Evolutionary conservation across 768 basidiomycete species (phyloP).

Genomic region (Leccinum subgranulosum): DNA sequence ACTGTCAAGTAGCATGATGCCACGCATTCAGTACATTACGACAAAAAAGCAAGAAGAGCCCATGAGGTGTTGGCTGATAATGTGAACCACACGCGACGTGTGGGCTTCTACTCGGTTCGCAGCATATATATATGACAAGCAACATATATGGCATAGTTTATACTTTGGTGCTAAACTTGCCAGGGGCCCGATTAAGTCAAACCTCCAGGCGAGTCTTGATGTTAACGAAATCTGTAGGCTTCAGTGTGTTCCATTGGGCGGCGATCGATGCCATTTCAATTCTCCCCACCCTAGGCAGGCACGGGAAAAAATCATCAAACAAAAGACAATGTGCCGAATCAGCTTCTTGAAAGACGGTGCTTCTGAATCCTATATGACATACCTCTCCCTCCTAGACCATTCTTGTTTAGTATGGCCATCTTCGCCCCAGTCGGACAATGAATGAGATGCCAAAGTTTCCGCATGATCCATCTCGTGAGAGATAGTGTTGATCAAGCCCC

Average conservation of each 20-base stretch:
- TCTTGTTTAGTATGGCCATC: constrained; percentile 49
- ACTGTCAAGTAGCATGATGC: not conserved
- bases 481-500: constrained; percentile 51
- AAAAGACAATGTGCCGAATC: constrained; percentile 4
- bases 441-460: constrained; percentile 29
- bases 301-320: not conserved
- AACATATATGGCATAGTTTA: constrained; percentile 21
- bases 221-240: constrained; percentile 48
- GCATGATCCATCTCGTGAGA: constrained; percentile 36
- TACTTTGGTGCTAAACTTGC: constrained; percentile 3
- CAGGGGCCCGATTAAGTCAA: constrained; percentile 26
- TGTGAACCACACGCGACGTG: not conserved
- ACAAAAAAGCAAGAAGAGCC: not conserved
- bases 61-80: not conserved
- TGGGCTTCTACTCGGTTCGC: constrained; percentile 1
- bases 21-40: constrained; percentile 12
- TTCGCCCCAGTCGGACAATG: constrained; percentile 50
- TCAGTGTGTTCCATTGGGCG: constrained; percentile 47
- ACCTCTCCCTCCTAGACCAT: constrained; percentile 59
- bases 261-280: constrained; percentile 51
- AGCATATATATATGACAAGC: constrained; percentile 11
- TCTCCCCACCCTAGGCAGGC: constrained; percentile 46
- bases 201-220: constrained; percentile 56
- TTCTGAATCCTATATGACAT: constrained; percentile 18
- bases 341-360: constrained; percentile 5